Conservation (phyloP, 495 filamentous ascomycete genomes). For the Parmelia sp. region DNA sequence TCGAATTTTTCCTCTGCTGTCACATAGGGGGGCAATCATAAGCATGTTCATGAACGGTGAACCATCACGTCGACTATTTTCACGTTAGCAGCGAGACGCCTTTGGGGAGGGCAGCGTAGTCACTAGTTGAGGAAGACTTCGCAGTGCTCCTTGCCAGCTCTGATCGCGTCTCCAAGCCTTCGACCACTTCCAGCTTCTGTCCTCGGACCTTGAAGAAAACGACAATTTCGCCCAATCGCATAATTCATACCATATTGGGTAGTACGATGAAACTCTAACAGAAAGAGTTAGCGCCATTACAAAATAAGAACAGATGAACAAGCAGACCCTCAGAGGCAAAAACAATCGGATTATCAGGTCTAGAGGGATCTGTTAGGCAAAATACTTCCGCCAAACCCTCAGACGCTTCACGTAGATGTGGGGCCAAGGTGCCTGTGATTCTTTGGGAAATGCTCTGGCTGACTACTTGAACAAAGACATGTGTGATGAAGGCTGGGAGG, state of each 20-base stretch:
- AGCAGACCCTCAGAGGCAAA: constrained; percentile 67
- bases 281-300: neutral
- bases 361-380: constrained; percentile 68
- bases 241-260: constrained; percentile 60
- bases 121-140: constrained; percentile 69
- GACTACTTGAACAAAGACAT: constrained; percentile 53
- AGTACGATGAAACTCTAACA: constrained; percentile 52
- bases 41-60: constrained; percentile 66
- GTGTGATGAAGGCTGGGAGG: constrained; percentile 65
- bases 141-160: constrained; percentile 54
- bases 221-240: constrained; percentile 56
- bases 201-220: constrained; percentile 61
- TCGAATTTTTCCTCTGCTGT: constrained; percentile 52
- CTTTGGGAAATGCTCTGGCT: constrained; percentile 51
- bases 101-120: constrained; percentile 21
- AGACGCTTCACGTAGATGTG: constrained; percentile 53
- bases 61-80: constrained; percentile 51
- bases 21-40: constrained; percentile 56
- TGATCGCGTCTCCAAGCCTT: constrained; percentile 51
- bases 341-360: constrained; percentile 70
- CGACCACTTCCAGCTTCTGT: constrained; percentile 46
- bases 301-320: neutral
- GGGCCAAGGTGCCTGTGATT: constrained; percentile 52
- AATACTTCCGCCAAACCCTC: constrained; percentile 73
- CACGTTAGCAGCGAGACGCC: constrained; percentile 10